Conservation (phyloP, 2,329 filamentous ascomycete species). For the Tympanopsis confertula region DNA sequence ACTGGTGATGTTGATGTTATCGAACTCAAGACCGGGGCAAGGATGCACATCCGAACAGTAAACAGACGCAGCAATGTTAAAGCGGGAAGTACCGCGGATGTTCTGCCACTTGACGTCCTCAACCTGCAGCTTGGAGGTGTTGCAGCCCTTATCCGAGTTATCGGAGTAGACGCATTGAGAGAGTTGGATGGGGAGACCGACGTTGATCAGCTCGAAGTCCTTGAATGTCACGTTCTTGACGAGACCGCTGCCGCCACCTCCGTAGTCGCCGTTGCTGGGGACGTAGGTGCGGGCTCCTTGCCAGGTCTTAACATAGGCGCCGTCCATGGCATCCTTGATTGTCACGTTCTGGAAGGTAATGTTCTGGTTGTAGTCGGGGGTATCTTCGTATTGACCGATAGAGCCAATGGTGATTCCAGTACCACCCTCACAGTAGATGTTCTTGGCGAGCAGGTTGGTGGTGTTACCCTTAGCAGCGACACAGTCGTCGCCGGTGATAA, state of each 20-base stretch:
- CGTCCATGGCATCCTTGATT: slow-evolving; percentile 1
- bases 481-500: slow-evolving; percentile 17
- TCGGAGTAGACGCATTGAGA: too few relatives aligned
- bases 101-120: too few relatives aligned
- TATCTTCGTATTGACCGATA: slow-evolving; percentile 21
- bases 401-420: slow-evolving; percentile 24
- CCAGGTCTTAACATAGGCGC: too few relatives aligned
- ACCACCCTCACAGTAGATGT: slow-evolving; percentile 22
- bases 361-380: slow-evolving; percentile 21
- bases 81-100: too few relatives aligned
- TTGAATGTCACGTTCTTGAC: slow-evolving; percentile 9
- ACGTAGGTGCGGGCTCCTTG: slow-evolving; percentile 7
- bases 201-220: slow-evolving; percentile 8
- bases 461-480: slow-evolving; percentile 26
- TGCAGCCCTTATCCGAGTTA: too few relatives aligned
- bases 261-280: too few relatives aligned
- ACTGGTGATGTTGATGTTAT: too few relatives aligned
- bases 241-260: slow-evolving; percentile 5
- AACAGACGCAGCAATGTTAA: too few relatives aligned
- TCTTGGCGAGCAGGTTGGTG: slow-evolving; percentile 22
- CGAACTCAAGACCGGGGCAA: too few relatives aligned
- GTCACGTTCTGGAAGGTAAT: slow-evolving; percentile 19
- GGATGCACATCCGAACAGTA: too few relatives aligned
- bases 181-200: slow-evolving; percentile 6
- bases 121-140: too few relatives aligned